Conservation (phyloP, 176 grass and related monocot genomes). For the Themeda triandra region DNA sequence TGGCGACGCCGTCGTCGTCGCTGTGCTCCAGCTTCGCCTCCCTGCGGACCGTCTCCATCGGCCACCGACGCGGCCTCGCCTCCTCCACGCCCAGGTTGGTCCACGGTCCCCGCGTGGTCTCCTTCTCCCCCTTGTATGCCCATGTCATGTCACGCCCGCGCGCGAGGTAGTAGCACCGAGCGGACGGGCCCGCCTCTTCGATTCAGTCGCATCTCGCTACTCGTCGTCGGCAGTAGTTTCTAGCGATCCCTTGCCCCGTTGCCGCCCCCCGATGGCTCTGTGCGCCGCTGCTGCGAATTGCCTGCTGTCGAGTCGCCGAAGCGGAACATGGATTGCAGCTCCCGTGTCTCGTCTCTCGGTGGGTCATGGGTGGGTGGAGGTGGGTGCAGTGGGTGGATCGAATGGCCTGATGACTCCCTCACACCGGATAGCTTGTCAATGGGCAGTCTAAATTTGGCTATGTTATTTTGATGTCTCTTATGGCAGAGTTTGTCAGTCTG, state of each 20-base stretch:
- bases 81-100: slow-evolving; percentile 32
- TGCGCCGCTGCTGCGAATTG: neutral
- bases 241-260: neutral
- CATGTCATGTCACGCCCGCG: neutral
- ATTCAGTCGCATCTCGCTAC: neutral
- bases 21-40: slow-evolving; percentile 55
- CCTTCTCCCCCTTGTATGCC: neutral
- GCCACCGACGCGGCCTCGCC: slow-evolving; percentile 27
- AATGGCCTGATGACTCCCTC: too few species aligned
- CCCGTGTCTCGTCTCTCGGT: neutral
- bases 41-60: slow-evolving; percentile 25
- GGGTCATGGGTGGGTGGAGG: neutral
- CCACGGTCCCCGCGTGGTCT: neutral
- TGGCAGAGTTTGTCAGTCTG: neutral
- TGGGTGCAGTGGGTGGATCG: slow-evolving; percentile 1
- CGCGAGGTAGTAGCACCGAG: neutral
- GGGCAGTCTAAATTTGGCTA: too few species aligned
- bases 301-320: neutral
- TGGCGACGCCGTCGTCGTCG: slow-evolving; percentile 56
- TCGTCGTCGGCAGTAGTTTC: neutral
- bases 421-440: too few species aligned
- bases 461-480: neutral
- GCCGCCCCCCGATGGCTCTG: neutral
- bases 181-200: neutral
- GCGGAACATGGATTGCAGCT: neutral